Percentiles rank a stretch among this genome's conserved stretches.
These are phyloP conservation scores for Hydrangea macrophylla DNA, from an alignment of 148 eudicot species.

Conservation along the genomic window DNA sequence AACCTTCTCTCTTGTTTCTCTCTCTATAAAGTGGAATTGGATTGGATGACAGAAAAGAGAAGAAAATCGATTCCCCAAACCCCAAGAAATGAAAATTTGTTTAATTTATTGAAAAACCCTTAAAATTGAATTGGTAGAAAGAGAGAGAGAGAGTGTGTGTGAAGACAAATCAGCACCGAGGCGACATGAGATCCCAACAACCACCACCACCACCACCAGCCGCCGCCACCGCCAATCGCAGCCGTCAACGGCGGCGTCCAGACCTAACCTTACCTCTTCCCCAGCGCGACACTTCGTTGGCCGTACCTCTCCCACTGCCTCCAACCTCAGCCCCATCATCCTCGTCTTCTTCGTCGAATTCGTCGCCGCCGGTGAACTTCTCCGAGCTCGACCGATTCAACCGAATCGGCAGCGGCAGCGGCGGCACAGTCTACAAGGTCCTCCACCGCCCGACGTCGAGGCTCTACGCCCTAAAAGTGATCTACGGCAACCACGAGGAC, in stretches of 20 bases:
- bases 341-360: neutral
- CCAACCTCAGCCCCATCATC: slow-evolving; percentile 22
- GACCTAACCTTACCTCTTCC: slow-evolving; percentile 67
- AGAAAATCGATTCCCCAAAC: neutral
- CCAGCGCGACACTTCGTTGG: slow-evolving; percentile 40
- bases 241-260: slow-evolving; percentile 46
- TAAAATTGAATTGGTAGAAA: neutral
- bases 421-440: slow-evolving; percentile 85
- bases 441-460: slow-evolving; percentile 51
- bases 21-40: neutral
- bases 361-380: slow-evolving; percentile 22
- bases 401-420: slow-evolving; percentile 77
- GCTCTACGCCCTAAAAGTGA: slow-evolving; percentile 70
- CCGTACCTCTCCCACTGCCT: slow-evolving; percentile 64
- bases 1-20: slow-evolving; percentile 9
- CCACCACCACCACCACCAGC: slow-evolving; percentile 26
- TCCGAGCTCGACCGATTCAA: slow-evolving; percentile 56
- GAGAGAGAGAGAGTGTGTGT: neutral
- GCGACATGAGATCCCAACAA: slow-evolving; percentile 24
- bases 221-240: slow-evolving; percentile 20
- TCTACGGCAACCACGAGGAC: slow-evolving; percentile 81
- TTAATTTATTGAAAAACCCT: neutral
- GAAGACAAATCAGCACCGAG: no score
- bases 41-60: neutral
- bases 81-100: neutral